Evolutionary conservation across 2,329 filamentous ascomycete genomes (phyloP).

Genomic region (Trichophyton schoenleinii): DNA sequence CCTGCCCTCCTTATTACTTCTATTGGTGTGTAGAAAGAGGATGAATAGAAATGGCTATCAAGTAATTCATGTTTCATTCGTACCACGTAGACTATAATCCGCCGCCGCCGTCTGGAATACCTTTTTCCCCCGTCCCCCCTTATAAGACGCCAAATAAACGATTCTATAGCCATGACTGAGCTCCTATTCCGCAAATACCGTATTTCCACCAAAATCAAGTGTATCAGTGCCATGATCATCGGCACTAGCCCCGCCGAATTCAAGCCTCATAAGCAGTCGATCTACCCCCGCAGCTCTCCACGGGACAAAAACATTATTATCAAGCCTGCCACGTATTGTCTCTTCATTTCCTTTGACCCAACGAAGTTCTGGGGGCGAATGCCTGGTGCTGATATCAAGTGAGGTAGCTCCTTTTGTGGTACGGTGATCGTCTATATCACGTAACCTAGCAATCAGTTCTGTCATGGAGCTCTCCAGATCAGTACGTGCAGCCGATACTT

Average conservation of each 20-base stretch:
- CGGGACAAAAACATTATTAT: slow-evolving; percentile 47
- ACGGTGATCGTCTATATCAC: slow-evolving; percentile 49
- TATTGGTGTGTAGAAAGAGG: not conserved
- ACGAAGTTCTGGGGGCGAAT: slow-evolving; percentile 18
- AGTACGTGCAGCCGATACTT: slow-evolving; percentile 51
- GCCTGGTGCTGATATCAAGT: slow-evolving; percentile 20
- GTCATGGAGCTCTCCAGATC: slow-evolving; percentile 57
- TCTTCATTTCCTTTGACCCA: slow-evolving; percentile 17
- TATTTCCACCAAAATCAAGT: not conserved
- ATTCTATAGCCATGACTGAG: not conserved
- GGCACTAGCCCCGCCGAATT: slow-evolving; percentile 37
- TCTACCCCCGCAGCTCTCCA: slow-evolving; percentile 68
- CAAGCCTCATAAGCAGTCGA: slow-evolving; percentile 79
- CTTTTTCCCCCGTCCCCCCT: not conserved
- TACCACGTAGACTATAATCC: not conserved
- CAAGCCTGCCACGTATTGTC: slow-evolving; percentile 21
- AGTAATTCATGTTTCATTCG: no score
- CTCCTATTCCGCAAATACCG: slow-evolving; percentile 1
- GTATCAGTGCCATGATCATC: slow-evolving; percentile 2
- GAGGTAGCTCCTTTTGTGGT: slow-evolving; percentile 28
- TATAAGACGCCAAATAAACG: not conserved
- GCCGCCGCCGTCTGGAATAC: not conserved
- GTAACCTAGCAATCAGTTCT: slow-evolving; percentile 43
- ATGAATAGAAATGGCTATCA: not conserved
- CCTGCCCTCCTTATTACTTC: not conserved